Conservation (phyloP, 1,284 basidiomycete genomes). For the Golubevia pallescens region DNA sequence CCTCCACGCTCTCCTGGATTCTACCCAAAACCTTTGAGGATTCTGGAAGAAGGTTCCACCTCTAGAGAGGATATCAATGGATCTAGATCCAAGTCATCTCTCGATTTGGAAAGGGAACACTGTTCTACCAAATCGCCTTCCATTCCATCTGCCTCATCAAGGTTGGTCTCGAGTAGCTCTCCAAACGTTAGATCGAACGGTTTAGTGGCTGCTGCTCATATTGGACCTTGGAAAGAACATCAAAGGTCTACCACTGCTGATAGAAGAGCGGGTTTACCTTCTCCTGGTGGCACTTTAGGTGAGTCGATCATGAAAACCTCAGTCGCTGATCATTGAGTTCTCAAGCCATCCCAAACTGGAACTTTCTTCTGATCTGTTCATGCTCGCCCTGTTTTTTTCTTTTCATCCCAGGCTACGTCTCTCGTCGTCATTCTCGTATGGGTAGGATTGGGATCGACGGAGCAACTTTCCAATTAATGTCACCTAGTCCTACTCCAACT, state of each 20-base stretch:
- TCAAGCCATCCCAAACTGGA: neutral
- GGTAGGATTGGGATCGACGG: neutral
- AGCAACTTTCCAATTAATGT: neutral
- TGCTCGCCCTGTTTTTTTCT: neutral
- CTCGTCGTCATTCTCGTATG: neutral
- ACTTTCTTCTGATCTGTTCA: neutral
- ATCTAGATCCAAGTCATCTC: neutral
- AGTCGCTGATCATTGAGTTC: too few relatives aligned
- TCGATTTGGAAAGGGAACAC: neutral
- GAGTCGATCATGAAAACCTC: neutral
- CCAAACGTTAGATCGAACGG: neutral
- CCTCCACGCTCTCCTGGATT: too few relatives aligned
- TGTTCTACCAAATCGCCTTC: too few relatives aligned
- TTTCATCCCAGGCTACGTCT: neutral
- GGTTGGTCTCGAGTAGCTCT: neutral
- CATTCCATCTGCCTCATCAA: too few relatives aligned
- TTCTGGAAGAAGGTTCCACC: neutral
- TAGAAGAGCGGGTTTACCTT: neutral
- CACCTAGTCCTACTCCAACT: neutral
- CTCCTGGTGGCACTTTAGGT: neutral
- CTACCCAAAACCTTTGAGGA: too few relatives aligned
- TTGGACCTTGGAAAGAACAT: neutral
- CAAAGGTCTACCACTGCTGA: neutral
- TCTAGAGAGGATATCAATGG: neutral
- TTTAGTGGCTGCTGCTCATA: neutral